phyloP scores from a whole-genome alignment of 2,329 filamentous ascomycete genomes.

The Simplicillium aogashimaense region DNA sequence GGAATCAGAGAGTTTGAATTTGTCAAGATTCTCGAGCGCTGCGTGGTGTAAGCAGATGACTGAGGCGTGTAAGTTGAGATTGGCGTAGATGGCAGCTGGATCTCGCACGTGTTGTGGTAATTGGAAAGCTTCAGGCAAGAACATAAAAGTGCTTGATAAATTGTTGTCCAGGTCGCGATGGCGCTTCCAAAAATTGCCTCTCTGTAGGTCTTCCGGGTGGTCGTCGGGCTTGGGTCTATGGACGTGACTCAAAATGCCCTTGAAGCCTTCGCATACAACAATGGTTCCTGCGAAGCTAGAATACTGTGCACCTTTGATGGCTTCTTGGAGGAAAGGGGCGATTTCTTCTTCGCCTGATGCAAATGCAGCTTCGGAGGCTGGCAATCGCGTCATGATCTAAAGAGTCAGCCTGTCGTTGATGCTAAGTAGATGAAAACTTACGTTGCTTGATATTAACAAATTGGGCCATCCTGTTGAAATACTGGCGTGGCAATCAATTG shows the following conservation, averaged over 20 bases:
- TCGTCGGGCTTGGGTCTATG: constrained; percentile 64
- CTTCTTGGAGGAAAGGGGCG: constrained; percentile 53
- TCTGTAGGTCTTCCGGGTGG: constrained; percentile 59
- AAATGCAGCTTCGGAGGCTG: constrained; percentile 69
- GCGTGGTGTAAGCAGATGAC: constrained; percentile 85
- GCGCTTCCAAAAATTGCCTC: constrained; percentile 77
- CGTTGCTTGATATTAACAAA: constrained; percentile 64
- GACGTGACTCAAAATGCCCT: constrained; percentile 70
- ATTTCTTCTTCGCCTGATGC: constrained; percentile 52
- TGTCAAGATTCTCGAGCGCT: constrained; percentile 73
- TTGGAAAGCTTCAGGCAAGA: constrained; percentile 64
- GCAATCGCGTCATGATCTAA: constrained; percentile 68
- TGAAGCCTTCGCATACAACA: constrained; percentile 70
- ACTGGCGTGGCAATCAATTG: constrained; percentile 73
- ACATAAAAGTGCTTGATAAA: constrained; percentile 67
- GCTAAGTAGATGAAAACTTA: constrained; percentile 20
- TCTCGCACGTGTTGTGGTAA: constrained; percentile 61
- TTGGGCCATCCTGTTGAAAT: constrained; percentile 89
- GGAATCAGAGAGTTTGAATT: constrained; percentile 52
- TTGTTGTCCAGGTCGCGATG: constrained; percentile 77
- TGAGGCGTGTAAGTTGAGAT: constrained; percentile 81
- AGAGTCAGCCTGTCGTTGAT: background rate
- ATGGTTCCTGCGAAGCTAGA: constrained; percentile 64
- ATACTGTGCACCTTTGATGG: constrained; percentile 51
- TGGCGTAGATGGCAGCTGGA: constrained; percentile 67